Evolutionary conservation across 768 basidiomycete genomes (phyloP).

Genomic region (Multifurca ochricompacta): DNA sequence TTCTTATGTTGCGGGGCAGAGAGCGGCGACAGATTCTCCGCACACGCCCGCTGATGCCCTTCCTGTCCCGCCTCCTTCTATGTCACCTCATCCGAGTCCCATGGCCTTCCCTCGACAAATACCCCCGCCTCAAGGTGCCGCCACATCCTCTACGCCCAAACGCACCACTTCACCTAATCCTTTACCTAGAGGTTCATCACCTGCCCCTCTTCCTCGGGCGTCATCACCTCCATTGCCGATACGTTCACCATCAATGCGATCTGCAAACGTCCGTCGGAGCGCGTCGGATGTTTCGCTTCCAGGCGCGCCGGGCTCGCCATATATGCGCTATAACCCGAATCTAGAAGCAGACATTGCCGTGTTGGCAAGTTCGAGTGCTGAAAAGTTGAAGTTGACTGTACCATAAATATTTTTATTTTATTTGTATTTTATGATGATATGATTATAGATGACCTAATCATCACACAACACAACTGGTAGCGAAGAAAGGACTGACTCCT

Average conservation of each 20-base stretch:
- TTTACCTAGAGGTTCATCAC: constrained; percentile 9
- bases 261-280: not conserved
- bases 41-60: constrained; percentile 3
- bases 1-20: not conserved
- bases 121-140: not conserved
- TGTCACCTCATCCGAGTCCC: constrained; percentile 12
- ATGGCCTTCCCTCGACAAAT: not conserved
- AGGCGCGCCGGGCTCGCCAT: constrained; percentile 15
- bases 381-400: not conserved
- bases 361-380: constrained; percentile 14
- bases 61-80: constrained; percentile 9
- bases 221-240: constrained; percentile 14
- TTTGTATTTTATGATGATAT: not conserved
- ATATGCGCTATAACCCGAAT: constrained; percentile 15
- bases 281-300: constrained; percentile 15
- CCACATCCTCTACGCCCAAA: not conserved
- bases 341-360: constrained; percentile 15
- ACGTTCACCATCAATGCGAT: constrained; percentile 15
- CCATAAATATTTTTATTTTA: not conserved
- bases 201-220: constrained; percentile 13
- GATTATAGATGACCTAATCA: not conserved
- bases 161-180: constrained; percentile 10
- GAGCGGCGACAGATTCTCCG: not conserved
- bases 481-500: too few species aligned
- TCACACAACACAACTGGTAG: too few species aligned